These are phyloP conservation scores for Ceratobasidium sp. DNA, from an alignment of 1,284 basidiomycete species.

Conservation along the genomic window DNA sequence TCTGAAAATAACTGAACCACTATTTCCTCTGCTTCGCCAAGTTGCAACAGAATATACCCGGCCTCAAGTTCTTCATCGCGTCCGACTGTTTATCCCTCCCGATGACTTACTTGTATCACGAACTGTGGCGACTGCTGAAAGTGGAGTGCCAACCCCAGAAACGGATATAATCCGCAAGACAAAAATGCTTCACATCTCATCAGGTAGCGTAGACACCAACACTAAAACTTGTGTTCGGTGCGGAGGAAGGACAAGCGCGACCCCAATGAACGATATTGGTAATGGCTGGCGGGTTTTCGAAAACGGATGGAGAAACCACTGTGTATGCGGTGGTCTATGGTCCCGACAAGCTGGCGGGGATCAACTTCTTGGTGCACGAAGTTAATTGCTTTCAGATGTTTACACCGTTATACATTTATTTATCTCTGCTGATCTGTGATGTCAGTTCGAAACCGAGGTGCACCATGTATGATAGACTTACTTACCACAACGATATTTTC, in stretches of 20 bases:
- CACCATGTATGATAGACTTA: too few relatives aligned
- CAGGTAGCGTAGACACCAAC: not conserved
- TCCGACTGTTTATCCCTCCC: slow-evolving; percentile 24
- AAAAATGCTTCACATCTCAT: slow-evolving; percentile 1
- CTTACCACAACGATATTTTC: slow-evolving; percentile 1
- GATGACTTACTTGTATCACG: slow-evolving; percentile 27
- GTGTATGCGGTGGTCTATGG: slow-evolving; percentile 35
- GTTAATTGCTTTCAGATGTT: not conserved
- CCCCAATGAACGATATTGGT: not conserved
- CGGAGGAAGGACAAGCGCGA: slow-evolving; percentile 22
- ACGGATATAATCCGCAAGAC: slow-evolving; percentile 32
- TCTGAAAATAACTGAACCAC: slow-evolving; percentile 9
- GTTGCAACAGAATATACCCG: slow-evolving; percentile 21
- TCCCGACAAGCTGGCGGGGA: slow-evolving; percentile 7
- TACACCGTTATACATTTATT: not conserved
- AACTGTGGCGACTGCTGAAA: slow-evolving; percentile 3
- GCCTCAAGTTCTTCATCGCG: slow-evolving; percentile 21
- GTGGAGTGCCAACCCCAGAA: slow-evolving; percentile 17
- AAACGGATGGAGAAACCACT: slow-evolving; percentile 19
- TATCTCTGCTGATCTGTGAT: too few relatives aligned
- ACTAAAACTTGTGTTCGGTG: slow-evolving; percentile 23
- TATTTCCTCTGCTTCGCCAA: slow-evolving; percentile 15
- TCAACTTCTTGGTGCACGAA: slow-evolving; percentile 34
- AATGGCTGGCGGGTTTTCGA: slow-evolving; percentile 34
- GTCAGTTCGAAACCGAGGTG: too few relatives aligned